A percentile compares a stretch with the other conserved stretches of the same genome.
Conservation (phyloP, 1,284 basidiomycete genomes). For the Papiliotrema nemorosa region DNA sequence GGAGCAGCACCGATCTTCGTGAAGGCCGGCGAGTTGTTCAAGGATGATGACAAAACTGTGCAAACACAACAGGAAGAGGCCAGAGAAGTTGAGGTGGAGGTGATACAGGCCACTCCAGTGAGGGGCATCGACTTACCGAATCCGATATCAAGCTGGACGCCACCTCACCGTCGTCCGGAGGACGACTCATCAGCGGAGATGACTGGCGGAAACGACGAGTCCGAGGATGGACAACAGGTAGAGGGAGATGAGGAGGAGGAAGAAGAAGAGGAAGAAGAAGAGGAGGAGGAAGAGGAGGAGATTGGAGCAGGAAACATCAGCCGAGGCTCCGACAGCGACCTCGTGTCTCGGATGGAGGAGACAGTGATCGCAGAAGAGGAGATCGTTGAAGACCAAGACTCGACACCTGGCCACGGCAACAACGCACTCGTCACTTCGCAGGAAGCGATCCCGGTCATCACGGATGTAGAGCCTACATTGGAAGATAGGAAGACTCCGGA, state of each 20-base stretch:
- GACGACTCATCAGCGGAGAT: too few relatives aligned
- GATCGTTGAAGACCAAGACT: not conserved
- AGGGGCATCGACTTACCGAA: not conserved
- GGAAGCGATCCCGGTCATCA: not conserved
- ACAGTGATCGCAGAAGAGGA: not conserved
- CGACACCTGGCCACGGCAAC: not conserved
- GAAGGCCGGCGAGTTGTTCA: slow-evolving; percentile 49
- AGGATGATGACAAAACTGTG: too few relatives aligned
- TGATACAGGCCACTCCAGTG: not conserved
- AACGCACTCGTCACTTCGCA: not conserved
- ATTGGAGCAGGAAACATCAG: too few relatives aligned
- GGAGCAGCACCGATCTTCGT: slow-evolving; percentile 45
- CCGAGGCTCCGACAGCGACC: too few relatives aligned
- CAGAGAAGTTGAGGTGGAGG: slow-evolving; percentile 33
- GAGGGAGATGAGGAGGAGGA: slow-evolving; percentile 1
- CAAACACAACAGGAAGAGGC: slow-evolving; percentile 32
- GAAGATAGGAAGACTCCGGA: too few relatives aligned
- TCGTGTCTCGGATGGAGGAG: not conserved
- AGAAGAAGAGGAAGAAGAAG: slow-evolving; percentile 3
- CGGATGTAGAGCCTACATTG: not conserved
- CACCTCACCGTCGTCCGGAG: too few relatives aligned
- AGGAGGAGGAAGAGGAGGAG: not conserved
- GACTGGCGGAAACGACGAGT: not conserved
- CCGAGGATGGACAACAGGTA: not conserved
- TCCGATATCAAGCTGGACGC: not conserved